These are phyloP conservation scores for Lentinula raphanica DNA, from an alignment of 768 basidiomycete genomes.

Conservation along the genomic window DNA sequence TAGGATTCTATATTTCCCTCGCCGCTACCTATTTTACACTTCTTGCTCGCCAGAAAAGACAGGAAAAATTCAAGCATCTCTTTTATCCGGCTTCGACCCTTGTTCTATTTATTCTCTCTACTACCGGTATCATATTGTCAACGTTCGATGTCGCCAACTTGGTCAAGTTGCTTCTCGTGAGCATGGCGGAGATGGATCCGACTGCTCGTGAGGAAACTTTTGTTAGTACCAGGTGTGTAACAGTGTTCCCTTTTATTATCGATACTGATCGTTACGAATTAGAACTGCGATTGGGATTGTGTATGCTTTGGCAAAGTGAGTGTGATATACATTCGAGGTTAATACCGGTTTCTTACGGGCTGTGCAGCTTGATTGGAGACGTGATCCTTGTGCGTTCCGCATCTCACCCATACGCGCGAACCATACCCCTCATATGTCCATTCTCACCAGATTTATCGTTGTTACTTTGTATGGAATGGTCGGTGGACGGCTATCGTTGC, in stretches of 20 bases:
- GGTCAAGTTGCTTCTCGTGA: neutral
- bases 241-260: neutral
- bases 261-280: neutral
- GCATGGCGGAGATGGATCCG: neutral
- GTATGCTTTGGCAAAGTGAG: slow-evolving; percentile 2
- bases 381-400: neutral
- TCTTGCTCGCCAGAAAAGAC: neutral
- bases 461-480: slow-evolving; percentile 5
- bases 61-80: neutral
- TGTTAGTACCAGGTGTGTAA: neutral
- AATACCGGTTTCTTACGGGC: neutral
- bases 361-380: neutral
- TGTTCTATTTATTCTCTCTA: neutral
- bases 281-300: slow-evolving; percentile 2
- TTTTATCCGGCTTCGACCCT: neutral
- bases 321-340: neutral
- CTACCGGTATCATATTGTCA: neutral
- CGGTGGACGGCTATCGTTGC: neutral
- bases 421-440: neutral
- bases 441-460: neutral
- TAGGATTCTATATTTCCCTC: neutral
- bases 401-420: neutral
- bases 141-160: neutral
- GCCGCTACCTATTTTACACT: neutral
- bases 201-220: neutral